A percentile compares a stretch with the other conserved stretches of the same genome.
Conservation (phyloP, 768 basidiomycete genomes). For the Macrocybe gigantea region DNA sequence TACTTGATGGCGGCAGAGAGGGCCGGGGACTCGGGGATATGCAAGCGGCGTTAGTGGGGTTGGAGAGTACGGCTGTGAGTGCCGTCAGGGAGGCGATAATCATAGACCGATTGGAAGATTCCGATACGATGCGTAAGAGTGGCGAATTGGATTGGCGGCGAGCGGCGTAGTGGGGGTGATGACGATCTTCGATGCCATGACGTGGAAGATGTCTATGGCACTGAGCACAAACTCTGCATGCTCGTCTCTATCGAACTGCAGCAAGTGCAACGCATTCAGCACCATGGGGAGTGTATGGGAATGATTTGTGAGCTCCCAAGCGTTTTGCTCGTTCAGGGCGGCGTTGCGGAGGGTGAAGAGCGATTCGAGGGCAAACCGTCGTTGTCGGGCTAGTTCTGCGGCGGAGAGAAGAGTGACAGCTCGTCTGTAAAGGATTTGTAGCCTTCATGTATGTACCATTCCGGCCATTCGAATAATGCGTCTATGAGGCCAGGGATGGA, state of each 20-base stretch:
- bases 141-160: constrained; percentile 46
- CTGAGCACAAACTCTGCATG: constrained; percentile 71
- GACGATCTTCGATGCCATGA: constrained; percentile 43
- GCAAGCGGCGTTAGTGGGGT: constrained; percentile 50
- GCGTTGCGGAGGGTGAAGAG: constrained; percentile 85
- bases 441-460: constrained; percentile 72
- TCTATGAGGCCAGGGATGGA: constrained; percentile 76
- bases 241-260: constrained; percentile 56
- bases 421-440: constrained; percentile 37
- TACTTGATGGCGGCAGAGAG: constrained; percentile 62
- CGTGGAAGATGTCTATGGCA: constrained; percentile 64
- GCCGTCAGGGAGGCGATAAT: constrained; percentile 61
- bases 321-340: constrained; percentile 64
- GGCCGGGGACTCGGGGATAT: constrained; percentile 52
- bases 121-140: constrained; percentile 47
- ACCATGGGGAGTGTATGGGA: constrained; percentile 62
- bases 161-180: constrained; percentile 25
- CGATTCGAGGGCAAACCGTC: constrained; percentile 79
- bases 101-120: constrained; percentile 67
- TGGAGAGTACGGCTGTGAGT: constrained; percentile 57
- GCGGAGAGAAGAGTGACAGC: constrained; percentile 48
- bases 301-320: constrained; percentile 50
- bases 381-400: constrained; percentile 44
- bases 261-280: constrained; percentile 55
- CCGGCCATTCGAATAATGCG: constrained; percentile 83